Base-by-base conservation (phyloP, 1,139 yeast species). In the Geotrichum australiense region DNA sequence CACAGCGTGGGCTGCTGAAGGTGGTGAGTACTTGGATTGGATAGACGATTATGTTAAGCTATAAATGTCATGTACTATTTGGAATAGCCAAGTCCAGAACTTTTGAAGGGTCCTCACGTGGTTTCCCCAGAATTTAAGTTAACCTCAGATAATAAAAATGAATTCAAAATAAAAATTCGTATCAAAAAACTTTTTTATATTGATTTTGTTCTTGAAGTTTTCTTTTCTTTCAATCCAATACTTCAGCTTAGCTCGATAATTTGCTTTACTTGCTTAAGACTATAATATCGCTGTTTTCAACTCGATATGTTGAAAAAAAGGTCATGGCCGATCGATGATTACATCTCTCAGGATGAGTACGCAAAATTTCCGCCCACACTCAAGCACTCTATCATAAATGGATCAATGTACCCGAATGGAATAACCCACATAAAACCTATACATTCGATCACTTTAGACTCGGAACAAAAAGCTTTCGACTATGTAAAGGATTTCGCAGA, bases 11-110 rank as follows among this genome's bases (percentile, higher is more conserved):
- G 50, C 47, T 7, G 45, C 46, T 3, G 50, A 54, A 8, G 56
- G 54, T 6, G 35, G 41, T n/a, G 50, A 47, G 32, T 53, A 46
- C 26, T 47, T 44, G 2, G 45, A 49, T 15, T 44, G 48, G n/a
- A 43, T 52, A 32, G 56, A 54, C 21, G 53, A 51, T 29, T 53
- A 49, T 36, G 51, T 44, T 35, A n/a, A n/a, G n/a, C n/a, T n/a
- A 31, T 11, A 12, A 11, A n/a, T 12, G 20, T 7, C 20, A 15
- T 3, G 3, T 8, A 18, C 4, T 5, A 15, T 31, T 12, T 10
- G 10, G n/a, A 18, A 31, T 31, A 12, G 4, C 20, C n/a, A n/a
- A n/a, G n/a, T n/a, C n/a, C n/a, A n/a, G n/a, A n/a, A n/a, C n/a
- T n/a, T n/a, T n/a, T n/a, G n/a, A n/a, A n/a, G n/a, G n/a, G n/a